Base-by-base conservation (phyloP, 2,329 filamentous ascomycete genomes). In the Curvularia verruculosa region DNA sequence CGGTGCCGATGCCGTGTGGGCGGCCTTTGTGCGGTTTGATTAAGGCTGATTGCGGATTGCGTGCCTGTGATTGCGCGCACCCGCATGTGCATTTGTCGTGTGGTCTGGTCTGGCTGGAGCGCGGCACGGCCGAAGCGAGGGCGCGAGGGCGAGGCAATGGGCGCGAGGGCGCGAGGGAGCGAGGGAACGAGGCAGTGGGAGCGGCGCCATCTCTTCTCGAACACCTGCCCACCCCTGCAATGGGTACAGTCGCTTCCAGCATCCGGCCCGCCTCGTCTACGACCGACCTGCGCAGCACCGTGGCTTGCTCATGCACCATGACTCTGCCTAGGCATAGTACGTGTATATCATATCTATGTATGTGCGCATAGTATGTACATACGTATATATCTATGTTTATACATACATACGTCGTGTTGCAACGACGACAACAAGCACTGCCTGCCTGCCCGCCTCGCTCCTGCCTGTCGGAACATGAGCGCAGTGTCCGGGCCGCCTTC, bases 11-110 rank as follows among this genome's bases (percentile, higher is more conserved):
- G n/a, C n/a, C n/a, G n/a, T n/a, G n/a, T n/a, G n/a, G n/a, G n/a
- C n/a, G n/a, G n/a, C 26, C 26, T 9, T 29, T 6, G 7, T 29
- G 26, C 26, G 4, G 26, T 49, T 51, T 31, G 13, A 56, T 56
- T 56, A 58, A 60, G 64, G 57, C 65, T 67, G 64, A 64, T 59
- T 56, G 58, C 53, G 53, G 59, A 58, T 51, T 61, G 49, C 59
- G 52, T 59, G 19, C 12, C 21, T 21, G 19, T n/a, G n/a, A 39
- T 21, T 39, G 15, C 18, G 5, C 36, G n/a, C n/a, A 8, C 39
- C 19, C 21, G 37, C 55, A 56, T 47, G 54, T 41, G 53, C 55
- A 49, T 40, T 56, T 19, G 18, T 40, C 37, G 37, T 34, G n/a
- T n/a, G n/a, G n/a, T n/a, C n/a, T 34, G 29, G 12, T 36, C 31